phyloP scores from a whole-genome alignment of 1,284 basidiomycete species.

The Rhizoctonia solani region DNA sequence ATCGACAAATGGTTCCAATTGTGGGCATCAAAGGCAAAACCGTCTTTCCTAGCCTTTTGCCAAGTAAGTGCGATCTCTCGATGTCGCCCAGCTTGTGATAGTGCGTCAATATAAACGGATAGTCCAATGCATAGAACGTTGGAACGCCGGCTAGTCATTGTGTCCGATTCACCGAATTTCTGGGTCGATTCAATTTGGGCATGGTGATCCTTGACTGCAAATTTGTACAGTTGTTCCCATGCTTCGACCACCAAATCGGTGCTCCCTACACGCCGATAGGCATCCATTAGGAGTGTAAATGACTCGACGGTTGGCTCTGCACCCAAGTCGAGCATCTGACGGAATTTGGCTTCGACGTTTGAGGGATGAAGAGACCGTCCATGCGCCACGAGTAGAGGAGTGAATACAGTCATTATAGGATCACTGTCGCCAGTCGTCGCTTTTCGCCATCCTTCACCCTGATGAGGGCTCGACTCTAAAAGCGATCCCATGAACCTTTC shows the following conservation, averaged over 20 bases:
- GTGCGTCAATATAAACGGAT: conserved; percentile 80
- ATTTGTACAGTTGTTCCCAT: conserved; percentile 72
- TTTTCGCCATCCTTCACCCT: conserved; percentile 39
- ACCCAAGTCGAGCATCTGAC: conserved; percentile 56
- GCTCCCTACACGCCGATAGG: conserved; percentile 67
- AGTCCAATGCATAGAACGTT: conserved; percentile 77
- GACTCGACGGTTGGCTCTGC: conserved; percentile 63
- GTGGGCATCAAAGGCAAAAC: conserved; percentile 83
- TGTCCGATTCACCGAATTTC: conserved; percentile 28
- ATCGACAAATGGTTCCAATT: conserved; percentile 91
- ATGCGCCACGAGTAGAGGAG: conserved; percentile 66
- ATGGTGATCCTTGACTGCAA: conserved; percentile 49
- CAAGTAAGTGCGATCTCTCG: conserved; percentile 69
- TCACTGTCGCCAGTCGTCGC: conserved; percentile 49
- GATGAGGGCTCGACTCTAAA: conserved; percentile 44
- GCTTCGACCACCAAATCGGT: conserved; percentile 60
- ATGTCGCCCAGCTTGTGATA: conserved; percentile 69
- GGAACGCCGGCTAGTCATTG: conserved; percentile 41
- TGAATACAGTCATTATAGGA: conserved; percentile 56
- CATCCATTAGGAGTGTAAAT: conserved; percentile 73
- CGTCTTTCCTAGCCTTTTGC: conserved; percentile 64
- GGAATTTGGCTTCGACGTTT: conserved; percentile 63
- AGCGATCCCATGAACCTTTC: conserved; percentile 64
- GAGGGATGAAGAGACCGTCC: conserved; percentile 54
- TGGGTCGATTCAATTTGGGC: conserved; percentile 31